Evolutionary conservation across 2,329 filamentous ascomycete genomes (phyloP), one percentile per base, ranked within the genome.

Genomic region (Colletotrichum cordylinicola): DNA sequence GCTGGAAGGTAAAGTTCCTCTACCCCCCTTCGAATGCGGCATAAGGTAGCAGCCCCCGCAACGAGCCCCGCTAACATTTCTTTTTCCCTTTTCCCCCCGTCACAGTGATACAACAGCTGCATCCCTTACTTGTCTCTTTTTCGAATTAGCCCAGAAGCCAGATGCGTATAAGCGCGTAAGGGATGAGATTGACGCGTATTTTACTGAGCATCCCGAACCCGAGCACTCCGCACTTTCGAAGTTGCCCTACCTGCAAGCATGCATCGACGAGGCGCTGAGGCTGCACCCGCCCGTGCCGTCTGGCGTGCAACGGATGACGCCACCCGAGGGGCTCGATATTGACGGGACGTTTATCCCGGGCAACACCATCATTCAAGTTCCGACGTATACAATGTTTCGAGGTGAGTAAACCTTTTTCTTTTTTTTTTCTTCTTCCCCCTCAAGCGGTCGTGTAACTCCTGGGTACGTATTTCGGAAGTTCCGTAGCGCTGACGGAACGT

Each of bases 201-300:
- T 78, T 12, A 52, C 60, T 3, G 70, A 76, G n/a, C 31, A 77
- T 4, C 62, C 67, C 5, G 21, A 62, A 12, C 56, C 72, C 9
- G 80, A 80, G n/a, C 70, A 75, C 56, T 67, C 79, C 56, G 55
- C 48, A 2, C 77, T 83, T 7, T 77, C 78, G 4, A 79, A 79
- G 52, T 73, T 83, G 35, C 71, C 76, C 18, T 79, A 82, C 56
- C 80, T 86, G 13, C 80, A 84, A 61, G 86, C 83, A 4, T 79
- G 81, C 43, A 84, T 88, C 61, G 82, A 88, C 61, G 87, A 88
- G 75, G 67, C 83, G 0, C 79, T 87, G 39, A 80, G 86, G 1
- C 77, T 87, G 6, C 79, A 84, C 56, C 85, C 86, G 2, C 78
- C 85, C 1, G 82, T 86, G 1, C 82, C 83, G 0, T 80, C 80